phyloP scores from a whole-genome alignment of 768 basidiomycete genomes.

The Leccinum boreale region DNA sequence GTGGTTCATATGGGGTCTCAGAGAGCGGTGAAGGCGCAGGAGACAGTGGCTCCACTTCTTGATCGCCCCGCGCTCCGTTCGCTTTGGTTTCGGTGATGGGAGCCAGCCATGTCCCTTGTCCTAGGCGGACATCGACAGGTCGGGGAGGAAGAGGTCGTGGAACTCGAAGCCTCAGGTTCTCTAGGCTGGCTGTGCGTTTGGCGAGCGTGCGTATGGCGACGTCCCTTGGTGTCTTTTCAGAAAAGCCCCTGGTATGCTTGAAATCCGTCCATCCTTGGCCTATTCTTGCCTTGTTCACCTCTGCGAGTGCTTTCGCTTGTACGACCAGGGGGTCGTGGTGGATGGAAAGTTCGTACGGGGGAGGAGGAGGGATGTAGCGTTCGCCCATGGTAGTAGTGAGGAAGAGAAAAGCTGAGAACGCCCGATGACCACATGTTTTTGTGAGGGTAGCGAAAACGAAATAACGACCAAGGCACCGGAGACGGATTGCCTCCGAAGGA shows the following conservation, averaged over 20 bases:
- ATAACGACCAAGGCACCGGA: background rate
- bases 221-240: slow-evolving; percentile 5
- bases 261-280: slow-evolving; percentile 15
- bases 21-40: slow-evolving; percentile 34
- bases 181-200: slow-evolving; percentile 1
- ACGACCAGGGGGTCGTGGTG: slow-evolving; percentile 20
- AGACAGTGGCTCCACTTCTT: slow-evolving; percentile 10
- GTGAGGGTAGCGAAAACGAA: background rate
- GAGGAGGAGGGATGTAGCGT: slow-evolving; percentile 33
- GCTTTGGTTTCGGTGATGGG: slow-evolving; percentile 7
- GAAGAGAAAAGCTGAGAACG: slow-evolving; percentile 2
- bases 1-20: slow-evolving; percentile 32
- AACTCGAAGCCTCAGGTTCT: slow-evolving; percentile 1
- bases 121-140: slow-evolving; percentile 7
- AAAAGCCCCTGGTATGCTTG: slow-evolving; percentile 8
- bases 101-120: background rate
- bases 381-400: slow-evolving; percentile 17
- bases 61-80: background rate
- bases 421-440: slow-evolving; percentile 11
- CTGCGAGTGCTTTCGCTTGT: slow-evolving; percentile 47
- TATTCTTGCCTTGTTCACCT: background rate
- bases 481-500: background rate
- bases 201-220: background rate
- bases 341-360: slow-evolving; percentile 40
- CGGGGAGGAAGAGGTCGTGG: slow-evolving; percentile 27